Conservation (phyloP, 306 rosid genomes). For the Ormosia emarginata region DNA sequence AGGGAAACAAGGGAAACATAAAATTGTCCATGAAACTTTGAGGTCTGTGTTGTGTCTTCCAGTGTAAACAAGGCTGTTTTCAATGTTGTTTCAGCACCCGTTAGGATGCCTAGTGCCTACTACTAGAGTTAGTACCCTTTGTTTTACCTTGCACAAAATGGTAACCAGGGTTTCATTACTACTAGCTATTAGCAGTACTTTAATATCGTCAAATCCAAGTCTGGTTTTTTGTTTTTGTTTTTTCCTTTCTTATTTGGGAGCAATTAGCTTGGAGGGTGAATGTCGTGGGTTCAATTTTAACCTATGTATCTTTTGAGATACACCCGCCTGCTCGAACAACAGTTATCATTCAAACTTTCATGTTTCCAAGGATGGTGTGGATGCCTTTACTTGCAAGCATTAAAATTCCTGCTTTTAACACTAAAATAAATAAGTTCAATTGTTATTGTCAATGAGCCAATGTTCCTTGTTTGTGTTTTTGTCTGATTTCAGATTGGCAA, state of each 20-base stretch:
- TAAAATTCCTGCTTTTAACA: neutral
- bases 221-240: too few relatives aligned
- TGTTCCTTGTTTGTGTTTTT: neutral
- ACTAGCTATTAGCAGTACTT: neutral
- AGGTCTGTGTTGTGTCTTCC: neutral
- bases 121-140: neutral
- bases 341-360: neutral
- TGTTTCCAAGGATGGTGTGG: constrained; percentile 2
- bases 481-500: constrained; percentile 44
- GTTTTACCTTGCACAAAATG: neutral
- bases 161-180: neutral
- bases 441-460: neutral
- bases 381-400: neutral
- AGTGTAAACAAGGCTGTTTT: neutral
- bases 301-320: neutral
- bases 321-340: neutral
- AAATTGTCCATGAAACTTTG: neutral
- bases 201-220: neutral
- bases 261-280: too few relatives aligned
- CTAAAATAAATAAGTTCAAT: neutral
- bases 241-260: too few relatives aligned
- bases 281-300: too few relatives aligned
- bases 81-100: neutral
- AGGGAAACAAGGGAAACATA: neutral
- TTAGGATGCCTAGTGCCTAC: neutral